phyloP scores from a whole-genome alignment of 2,329 filamentous ascomycete species.

The Claviceps capensis region DNA sequence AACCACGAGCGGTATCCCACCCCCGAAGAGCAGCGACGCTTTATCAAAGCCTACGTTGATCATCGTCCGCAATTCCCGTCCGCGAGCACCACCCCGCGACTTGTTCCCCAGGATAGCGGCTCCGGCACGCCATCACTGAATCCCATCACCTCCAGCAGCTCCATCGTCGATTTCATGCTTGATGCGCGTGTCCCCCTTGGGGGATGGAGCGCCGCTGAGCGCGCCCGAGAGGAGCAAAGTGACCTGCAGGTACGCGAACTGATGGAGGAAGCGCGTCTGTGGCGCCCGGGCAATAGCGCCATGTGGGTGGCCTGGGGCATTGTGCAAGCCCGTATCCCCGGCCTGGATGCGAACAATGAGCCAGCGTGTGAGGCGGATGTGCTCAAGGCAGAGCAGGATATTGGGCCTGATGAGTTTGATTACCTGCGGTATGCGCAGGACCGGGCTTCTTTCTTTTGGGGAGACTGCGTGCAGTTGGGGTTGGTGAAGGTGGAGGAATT shows the following conservation, averaged over 20 bases:
- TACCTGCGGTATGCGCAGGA: slow-evolving; percentile 88
- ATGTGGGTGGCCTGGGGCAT: slow-evolving; percentile 96
- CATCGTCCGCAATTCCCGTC: slow-evolving; percentile 58
- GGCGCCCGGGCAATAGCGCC: slow-evolving; percentile 77
- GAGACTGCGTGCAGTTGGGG: slow-evolving; percentile 68
- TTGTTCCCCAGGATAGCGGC: slow-evolving; percentile 30
- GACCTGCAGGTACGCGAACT: slow-evolving; percentile 59
- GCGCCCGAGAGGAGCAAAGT: slow-evolving; percentile 44
- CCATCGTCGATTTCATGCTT: slow-evolving; percentile 62
- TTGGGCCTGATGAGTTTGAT: slow-evolving; percentile 69
- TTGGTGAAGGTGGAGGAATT: slow-evolving; percentile 64
- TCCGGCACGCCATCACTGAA: slow-evolving; percentile 22
- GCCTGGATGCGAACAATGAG: slow-evolving; percentile 36
- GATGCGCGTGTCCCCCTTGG: slow-evolving; percentile 52
- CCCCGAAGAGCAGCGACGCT: slow-evolving; percentile 66
- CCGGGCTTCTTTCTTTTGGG: slow-evolving; percentile 86
- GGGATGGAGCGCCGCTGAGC: slow-evolving; percentile 39
- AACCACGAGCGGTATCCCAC: slow-evolving; percentile 60
- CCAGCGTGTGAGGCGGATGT: slow-evolving; percentile 22
- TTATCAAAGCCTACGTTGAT: slow-evolving; percentile 74
- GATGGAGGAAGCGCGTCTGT: slow-evolving; percentile 66
- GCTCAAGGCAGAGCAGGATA: slow-evolving; percentile 31
- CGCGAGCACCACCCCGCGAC: slow-evolving; percentile 35
- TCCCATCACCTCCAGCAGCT: slow-evolving; percentile 29
- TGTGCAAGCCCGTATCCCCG: slow-evolving; percentile 80